These are phyloP conservation scores for Picea sitchensis DNA, from an alignment of 75 land plant genomes.

Conservation along the genomic window DNA sequence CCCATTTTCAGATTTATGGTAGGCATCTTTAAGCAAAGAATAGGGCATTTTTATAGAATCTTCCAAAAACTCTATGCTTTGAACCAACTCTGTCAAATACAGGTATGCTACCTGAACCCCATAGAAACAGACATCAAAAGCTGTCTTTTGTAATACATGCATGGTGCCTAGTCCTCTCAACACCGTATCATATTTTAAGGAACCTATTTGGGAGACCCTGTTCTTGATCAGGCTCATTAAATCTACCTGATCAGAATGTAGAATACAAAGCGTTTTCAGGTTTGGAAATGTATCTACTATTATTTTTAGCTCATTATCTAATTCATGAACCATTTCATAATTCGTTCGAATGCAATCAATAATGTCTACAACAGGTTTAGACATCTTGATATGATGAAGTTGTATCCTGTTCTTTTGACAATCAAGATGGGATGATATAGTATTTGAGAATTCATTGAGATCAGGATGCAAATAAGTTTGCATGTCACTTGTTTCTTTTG, in stretches of 20 bases:
- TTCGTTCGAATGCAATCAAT: conserved; percentile 24
- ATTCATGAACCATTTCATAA: conserved; percentile 3
- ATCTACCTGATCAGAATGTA: not conserved
- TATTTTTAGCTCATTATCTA: conserved; percentile 3
- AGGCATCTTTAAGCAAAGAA: conserved; percentile 33
- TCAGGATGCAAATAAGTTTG: not conserved
- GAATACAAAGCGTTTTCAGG: conserved; percentile 2
- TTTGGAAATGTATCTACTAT: not conserved
- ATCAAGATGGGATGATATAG: not conserved
- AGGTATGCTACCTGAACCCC: conserved; percentile 33
- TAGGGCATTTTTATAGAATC: conserved; percentile 17
- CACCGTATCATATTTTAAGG: not conserved
- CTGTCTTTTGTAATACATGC: conserved; percentile 39
- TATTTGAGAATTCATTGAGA: not conserved
- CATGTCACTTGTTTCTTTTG: not conserved
- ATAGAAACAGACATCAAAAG: conserved; percentile 44
- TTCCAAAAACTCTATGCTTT: conserved; percentile 15
- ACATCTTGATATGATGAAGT: conserved; percentile 21
- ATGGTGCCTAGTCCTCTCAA: conserved; percentile 14
- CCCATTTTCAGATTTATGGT: conserved; percentile 21
- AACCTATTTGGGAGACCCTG: not conserved
- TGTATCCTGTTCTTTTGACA: conserved; percentile 13
- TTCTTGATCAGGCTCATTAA: conserved; percentile 7
- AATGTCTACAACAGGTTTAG: conserved; percentile 26
- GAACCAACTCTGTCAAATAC: conserved; percentile 28